Evolutionary conservation across 2,329 filamentous ascomycete species (phyloP).

Genomic region (Xylariaceae sp.): DNA sequence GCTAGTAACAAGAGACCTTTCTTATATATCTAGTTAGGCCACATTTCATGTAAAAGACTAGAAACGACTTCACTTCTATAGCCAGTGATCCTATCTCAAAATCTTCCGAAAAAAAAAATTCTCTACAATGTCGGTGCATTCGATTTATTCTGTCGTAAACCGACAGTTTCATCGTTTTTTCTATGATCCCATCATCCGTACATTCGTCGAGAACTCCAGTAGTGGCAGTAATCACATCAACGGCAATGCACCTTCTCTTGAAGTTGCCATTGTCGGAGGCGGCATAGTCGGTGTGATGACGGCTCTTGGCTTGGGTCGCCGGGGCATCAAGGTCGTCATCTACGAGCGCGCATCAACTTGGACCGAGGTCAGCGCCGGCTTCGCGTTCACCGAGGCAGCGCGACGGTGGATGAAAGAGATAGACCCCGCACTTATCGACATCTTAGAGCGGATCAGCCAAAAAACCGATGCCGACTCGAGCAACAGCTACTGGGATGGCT

Average conservation of each 20-base stretch:
- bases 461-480: not conserved
- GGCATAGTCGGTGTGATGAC: slow-evolving; percentile 45
- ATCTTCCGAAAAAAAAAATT: too few species aligned
- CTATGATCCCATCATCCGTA: too few species aligned
- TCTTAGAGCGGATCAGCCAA: not conserved
- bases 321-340: slow-evolving; percentile 35
- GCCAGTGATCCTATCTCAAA: too few species aligned
- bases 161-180: too few species aligned
- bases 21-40: too few species aligned
- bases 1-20: too few species aligned
- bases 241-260: slow-evolving; percentile 10
- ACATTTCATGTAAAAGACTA: too few species aligned
- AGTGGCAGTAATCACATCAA: too few species aligned
- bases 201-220: too few species aligned
- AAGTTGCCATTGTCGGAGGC: slow-evolving; percentile 43
- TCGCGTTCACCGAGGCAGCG: slow-evolving; percentile 43
- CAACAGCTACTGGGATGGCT: not conserved
- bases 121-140: too few species aligned
- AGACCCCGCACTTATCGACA: not conserved
- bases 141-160: too few species aligned
- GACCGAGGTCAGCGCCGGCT: slow-evolving; percentile 42
- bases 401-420: slow-evolving; percentile 29
- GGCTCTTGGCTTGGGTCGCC: slow-evolving; percentile 39
- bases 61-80: too few species aligned
- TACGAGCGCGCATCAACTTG: slow-evolving; percentile 40